Base-by-base conservation (phyloP, 2,329 filamentous ascomycete species). In the Zymoseptoria ardabiliae region DNA sequence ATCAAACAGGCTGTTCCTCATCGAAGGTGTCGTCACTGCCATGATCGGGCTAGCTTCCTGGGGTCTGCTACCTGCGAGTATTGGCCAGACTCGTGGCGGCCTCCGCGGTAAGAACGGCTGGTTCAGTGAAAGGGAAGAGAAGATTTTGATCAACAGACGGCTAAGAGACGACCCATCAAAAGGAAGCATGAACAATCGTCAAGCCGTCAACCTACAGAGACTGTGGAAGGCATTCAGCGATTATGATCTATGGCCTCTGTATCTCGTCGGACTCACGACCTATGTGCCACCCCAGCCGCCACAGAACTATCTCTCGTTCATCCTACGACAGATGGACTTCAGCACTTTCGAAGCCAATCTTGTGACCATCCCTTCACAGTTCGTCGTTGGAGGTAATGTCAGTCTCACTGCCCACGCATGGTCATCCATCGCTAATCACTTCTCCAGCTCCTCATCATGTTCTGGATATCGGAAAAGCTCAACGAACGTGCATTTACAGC, bases 51-150 rank as follows among this genome's bases (percentile, higher is more conserved):
- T 73, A 21, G 56, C 66, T 1, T 70, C 69, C 7, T 71, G 65
- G 61, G 70, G 71, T 13, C 74, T 76, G 22, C 68, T 78, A 52
- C 75, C 76, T 0, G 71, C 75, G 2, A 75, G 85, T 0, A 87
- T 88, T 0, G 86, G 84, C 0, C 79, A 85, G 54, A 90, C 87
- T 17, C 59, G 66, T 71, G 79, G 81, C 28, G 71, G 78, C 53
- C 78, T 89, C 61, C 83, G 81, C 87, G 86, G 86, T 88, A 87
- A 70, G 82, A 81, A 28, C 84, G 82, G 81, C 20, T 66, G 64
- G 62, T 66, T 66, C 21, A 78, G 76, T 2, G 86, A 88, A 68
- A 78, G 78, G 1, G 84, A 90, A 68, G 86, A 89, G 66, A 81
- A 83, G 59, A 87, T 87, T 64, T 79, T 86, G 61, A 82, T 87